Conservation (phyloP, 179 eudicot genomes). For the Pouteria campechiana region DNA sequence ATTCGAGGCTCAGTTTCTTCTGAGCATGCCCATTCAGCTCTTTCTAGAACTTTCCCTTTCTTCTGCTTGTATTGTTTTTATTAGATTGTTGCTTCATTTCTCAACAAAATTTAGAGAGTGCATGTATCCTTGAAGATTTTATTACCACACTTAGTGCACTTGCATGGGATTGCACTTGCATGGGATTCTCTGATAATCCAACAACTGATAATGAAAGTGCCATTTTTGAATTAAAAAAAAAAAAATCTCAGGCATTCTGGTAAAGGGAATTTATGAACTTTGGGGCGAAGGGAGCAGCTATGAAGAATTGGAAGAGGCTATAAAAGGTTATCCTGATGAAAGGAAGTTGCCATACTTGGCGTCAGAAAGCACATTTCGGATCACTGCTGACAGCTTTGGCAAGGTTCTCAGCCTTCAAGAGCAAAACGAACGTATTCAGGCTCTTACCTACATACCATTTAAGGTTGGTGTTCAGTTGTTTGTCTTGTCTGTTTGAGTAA, state of each 20-base stretch:
- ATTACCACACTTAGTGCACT: no score
- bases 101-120: no score
- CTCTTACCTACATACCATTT: slow-evolving; percentile 82
- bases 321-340: slow-evolving; percentile 66
- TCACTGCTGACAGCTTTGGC: slow-evolving; percentile 74
- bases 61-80: no score
- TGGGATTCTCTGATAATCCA: no score
- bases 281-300: slow-evolving; percentile 91
- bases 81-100: no score
- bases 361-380: slow-evolving; percentile 65
- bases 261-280: slow-evolving; percentile 89
- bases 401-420: slow-evolving; percentile 58
- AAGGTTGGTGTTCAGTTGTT: slow-evolving; percentile 32
- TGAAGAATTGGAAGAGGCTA: slow-evolving; percentile 73
- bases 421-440: slow-evolving; percentile 50
- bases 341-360: slow-evolving; percentile 61
- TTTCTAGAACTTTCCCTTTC: no score
- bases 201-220: no score
- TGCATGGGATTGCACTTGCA: no score
- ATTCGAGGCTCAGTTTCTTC: no score
- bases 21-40: no score
- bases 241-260: slow-evolving; percentile 74
- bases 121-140: no score
- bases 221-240: slow-evolving; percentile 6
- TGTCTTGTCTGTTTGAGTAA: no score